These are phyloP conservation scores for Coccomyxa sp. DNA, from an alignment of 139 green algal genomes.

Conservation along the genomic window DNA sequence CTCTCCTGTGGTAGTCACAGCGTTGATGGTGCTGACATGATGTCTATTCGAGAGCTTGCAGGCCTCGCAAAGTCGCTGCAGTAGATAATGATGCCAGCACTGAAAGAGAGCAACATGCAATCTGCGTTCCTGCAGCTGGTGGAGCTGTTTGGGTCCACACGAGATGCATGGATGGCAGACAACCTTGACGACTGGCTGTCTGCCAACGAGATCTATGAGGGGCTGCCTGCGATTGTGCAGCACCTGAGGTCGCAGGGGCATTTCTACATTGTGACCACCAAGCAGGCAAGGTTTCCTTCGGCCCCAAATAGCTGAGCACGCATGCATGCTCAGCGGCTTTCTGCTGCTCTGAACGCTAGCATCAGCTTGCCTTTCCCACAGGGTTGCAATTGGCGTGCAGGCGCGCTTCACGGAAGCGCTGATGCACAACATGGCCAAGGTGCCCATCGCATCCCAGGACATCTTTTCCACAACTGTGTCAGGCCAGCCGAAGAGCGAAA, in stretches of 20 bases:
- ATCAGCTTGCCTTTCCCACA: background rate
- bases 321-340: too few species aligned
- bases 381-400: conserved; percentile 35
- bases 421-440: conserved; percentile 76
- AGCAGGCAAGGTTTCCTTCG: too few species aligned
- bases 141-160: conserved; percentile 81
- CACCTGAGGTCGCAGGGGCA: conserved; percentile 49
- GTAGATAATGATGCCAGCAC: background rate
- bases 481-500: conserved; percentile 73
- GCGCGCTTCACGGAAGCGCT: conserved; percentile 80
- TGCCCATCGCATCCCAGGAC: conserved; percentile 72
- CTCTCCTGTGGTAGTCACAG: too few species aligned
- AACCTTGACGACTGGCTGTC: conserved; percentile 90
- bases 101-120: background rate
- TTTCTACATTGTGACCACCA: conserved; percentile 98
- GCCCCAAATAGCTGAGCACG: too few species aligned
- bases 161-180: conserved; percentile 89
- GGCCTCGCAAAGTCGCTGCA: too few species aligned
- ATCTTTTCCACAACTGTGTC: conserved; percentile 80
- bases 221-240: conserved; percentile 65
- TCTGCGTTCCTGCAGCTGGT: conserved; percentile 63
- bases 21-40: too few species aligned
- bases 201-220: conserved; percentile 90
- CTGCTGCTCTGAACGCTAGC: background rate
- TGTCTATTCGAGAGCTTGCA: background rate